Evolutionary conservation across 2,329 filamentous ascomycete species (phyloP).

Genomic region (Diaporthe sp.): DNA sequence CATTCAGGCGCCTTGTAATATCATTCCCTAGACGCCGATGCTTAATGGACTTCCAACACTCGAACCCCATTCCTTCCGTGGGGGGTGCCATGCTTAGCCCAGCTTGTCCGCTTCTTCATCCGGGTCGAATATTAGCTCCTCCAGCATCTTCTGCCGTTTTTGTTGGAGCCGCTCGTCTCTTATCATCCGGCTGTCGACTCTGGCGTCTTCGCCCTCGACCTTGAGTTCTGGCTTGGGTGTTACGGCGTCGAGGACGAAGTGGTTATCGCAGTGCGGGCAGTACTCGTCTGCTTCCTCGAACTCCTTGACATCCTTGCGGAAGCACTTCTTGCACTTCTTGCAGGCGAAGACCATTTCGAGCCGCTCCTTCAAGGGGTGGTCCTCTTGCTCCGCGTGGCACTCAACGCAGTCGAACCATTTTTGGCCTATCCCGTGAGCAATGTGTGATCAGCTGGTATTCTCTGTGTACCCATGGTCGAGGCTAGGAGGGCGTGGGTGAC

Average conservation of each 20-base stretch:
- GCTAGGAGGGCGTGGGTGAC: constrained; percentile 4
- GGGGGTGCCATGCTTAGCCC: constrained; percentile 65
- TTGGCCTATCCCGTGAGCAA: constrained; percentile 68
- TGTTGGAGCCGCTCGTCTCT: constrained; percentile 85
- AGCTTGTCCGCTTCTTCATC: constrained; percentile 81
- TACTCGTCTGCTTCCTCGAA: constrained; percentile 99
- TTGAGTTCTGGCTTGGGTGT: constrained; percentile 86
- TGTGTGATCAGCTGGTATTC: not conserved
- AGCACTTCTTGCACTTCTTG: constrained; percentile 99
- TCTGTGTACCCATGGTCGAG: not conserved
- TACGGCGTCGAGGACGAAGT: constrained; percentile 92
- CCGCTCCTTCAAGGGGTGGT: constrained; percentile 81
- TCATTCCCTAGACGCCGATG: constrained; percentile 42
- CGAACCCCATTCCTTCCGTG: not conserved
- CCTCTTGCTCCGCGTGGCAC: constrained; percentile 87
- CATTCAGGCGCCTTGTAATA: constrained; percentile 41
- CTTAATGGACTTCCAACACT: constrained; percentile 35
- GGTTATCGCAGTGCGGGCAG: constrained; percentile 99
- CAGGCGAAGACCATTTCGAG: constrained; percentile 95
- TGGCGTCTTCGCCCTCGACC: constrained; percentile 91
- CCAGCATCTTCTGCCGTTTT: constrained; percentile 66
- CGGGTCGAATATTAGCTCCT: constrained; percentile 76
- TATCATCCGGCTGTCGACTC: constrained; percentile 90
- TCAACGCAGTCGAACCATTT: constrained; percentile 99
- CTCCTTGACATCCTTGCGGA: constrained; percentile 91